Evolutionary conservation across 1,139 yeast species (phyloP).

Genomic region (Zygosaccharomyces sapae): DNA sequence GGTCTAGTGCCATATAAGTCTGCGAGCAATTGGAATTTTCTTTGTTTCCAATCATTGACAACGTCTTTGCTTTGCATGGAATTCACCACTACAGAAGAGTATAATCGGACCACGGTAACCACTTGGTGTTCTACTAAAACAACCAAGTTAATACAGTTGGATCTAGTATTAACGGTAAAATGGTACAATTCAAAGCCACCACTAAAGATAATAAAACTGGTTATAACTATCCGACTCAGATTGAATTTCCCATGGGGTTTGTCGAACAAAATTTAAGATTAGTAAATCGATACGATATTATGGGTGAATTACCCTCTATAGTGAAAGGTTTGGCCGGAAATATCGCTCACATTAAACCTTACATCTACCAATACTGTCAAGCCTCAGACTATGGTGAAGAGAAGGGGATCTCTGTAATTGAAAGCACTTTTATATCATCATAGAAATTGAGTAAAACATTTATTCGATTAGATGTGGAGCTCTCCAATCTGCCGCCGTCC

Average conservation of each 20-base stretch:
- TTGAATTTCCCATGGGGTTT: conserved; percentile 47
- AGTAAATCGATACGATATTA: conserved; percentile 81
- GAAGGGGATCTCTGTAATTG: conserved; percentile 30
- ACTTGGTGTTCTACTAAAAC: conserved; percentile 61
- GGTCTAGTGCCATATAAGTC: conserved; percentile 95
- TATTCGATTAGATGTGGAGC: conserved; percentile 12
- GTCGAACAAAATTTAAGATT: conserved; percentile 48
- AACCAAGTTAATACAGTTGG: conserved; percentile 53
- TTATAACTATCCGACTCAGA: conserved; percentile 71
- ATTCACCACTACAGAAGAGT: conserved; percentile 76
- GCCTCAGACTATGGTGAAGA: conserved; percentile 30
- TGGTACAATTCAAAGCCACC: conserved; percentile 53
- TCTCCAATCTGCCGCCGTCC: conserved; percentile 14
- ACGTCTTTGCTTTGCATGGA: conserved; percentile 76
- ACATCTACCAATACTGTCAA: conserved; percentile 77
- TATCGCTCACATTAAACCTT: conserved; percentile 81
- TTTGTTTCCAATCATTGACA: conserved; percentile 68
- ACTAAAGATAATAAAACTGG: conserved; percentile 57
- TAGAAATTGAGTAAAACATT: background rate
- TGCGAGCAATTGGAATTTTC: conserved; percentile 83
- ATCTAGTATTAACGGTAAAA: conserved; percentile 45
- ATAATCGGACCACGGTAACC: conserved; percentile 66
- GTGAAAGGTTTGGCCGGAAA: conserved; percentile 77
- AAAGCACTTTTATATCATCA: conserved; percentile 28
- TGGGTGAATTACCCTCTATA: conserved; percentile 84